Conservation (phyloP, 78 protist genomes). For the Protostelium mycophagum region DNA sequence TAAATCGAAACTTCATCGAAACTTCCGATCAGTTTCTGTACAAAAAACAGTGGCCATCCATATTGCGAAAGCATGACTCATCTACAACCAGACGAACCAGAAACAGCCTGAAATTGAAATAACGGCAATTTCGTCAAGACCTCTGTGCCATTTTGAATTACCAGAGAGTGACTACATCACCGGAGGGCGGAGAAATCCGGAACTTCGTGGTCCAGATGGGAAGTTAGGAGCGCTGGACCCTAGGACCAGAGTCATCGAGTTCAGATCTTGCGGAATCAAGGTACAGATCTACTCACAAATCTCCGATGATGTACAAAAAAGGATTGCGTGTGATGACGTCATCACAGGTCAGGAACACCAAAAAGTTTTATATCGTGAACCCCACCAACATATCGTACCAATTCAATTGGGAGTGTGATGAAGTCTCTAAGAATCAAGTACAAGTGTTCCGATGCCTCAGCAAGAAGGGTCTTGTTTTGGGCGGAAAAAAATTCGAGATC, state of each 20-base stretch:
- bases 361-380: constrained; percentile 65
- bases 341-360: constrained; percentile 18
- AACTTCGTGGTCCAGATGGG: constrained; percentile 39
- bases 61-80: neutral
- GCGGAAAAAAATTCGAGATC: constrained; percentile 71
- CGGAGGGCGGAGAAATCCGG: constrained; percentile 50
- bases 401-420: constrained; percentile 57
- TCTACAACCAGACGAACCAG: neutral
- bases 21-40: neutral
- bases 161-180: constrained; percentile 41
- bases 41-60: neutral
- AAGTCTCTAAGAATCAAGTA: neutral
- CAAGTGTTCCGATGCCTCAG: constrained; percentile 37
- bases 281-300: constrained; percentile 25
- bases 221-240: constrained; percentile 32
- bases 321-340: neutral
- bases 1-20: neutral
- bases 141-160: constrained; percentile 76
- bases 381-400: constrained; percentile 69
- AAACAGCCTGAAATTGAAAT: neutral
- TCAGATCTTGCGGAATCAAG: constrained; percentile 49
- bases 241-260: constrained; percentile 53
- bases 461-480: constrained; percentile 28
- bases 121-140: constrained; percentile 9
- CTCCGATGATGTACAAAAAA: neutral